A percentile compares a stretch with the other conserved stretches of the same genome.
These are phyloP conservation scores for Pichia ethanolica DNA, from an alignment of 805 yeast species.

Conservation along the genomic window DNA sequence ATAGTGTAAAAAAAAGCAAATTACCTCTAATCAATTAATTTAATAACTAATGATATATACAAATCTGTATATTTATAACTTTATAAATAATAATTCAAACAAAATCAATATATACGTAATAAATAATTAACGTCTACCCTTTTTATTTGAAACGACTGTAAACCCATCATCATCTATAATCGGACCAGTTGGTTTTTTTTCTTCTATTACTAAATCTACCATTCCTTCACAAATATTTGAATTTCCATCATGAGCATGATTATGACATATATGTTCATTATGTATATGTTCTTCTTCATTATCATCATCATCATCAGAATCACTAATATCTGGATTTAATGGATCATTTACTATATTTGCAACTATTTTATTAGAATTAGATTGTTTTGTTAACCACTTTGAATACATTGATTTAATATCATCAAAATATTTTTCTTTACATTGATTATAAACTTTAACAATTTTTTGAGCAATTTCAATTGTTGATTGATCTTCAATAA, in stretches of 20 bases:
- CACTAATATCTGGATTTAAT: constrained; percentile 44
- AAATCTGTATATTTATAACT: background rate
- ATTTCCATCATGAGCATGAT: too few species aligned
- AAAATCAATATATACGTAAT: background rate
- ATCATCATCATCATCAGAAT: constrained; percentile 40
- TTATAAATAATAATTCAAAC: background rate
- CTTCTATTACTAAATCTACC: constrained; percentile 31
- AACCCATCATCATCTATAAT: constrained; percentile 92
- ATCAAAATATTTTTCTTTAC: constrained; percentile 43
- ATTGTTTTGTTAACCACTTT: constrained; percentile 50
- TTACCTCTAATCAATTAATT: too few species aligned
- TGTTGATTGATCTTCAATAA: constrained; percentile 85
- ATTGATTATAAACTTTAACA: constrained; percentile 58
- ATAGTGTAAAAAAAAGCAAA: too few species aligned
- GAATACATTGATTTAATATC: constrained; percentile 53
- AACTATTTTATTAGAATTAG: constrained; percentile 26
- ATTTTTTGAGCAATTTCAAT: constrained; percentile 62
- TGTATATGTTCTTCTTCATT: constrained; percentile 33
- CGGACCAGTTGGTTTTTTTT: constrained; percentile 44
- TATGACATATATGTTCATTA: too few species aligned
- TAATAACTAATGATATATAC: too few species aligned
- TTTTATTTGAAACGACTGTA: constrained; percentile 66
- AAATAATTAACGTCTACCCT: constrained; percentile 34
- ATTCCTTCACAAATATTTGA: constrained; percentile 28
- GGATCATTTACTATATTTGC: constrained; percentile 55